Evolutionary conservation across 192 early-diverging fungal genomes (phyloP).

Genomic region (Chytriomyces confervae): DNA sequence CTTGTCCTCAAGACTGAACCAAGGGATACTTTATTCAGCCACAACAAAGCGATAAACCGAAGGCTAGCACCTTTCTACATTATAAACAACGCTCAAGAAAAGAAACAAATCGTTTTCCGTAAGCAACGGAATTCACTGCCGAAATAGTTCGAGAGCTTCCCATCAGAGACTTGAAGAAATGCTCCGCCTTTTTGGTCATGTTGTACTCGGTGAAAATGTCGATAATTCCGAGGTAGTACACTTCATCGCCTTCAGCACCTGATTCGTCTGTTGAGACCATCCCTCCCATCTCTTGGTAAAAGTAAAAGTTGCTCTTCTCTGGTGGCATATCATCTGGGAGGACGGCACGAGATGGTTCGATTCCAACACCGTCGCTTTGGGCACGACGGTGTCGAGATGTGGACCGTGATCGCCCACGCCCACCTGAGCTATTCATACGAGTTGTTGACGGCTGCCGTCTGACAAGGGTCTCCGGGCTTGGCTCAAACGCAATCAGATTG

Average conservation of each 20-base stretch:
- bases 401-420: slow-evolving; percentile 2
- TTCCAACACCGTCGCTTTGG: neutral
- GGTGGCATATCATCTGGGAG: slow-evolving; percentile 31
- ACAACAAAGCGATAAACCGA: neutral
- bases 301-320: slow-evolving; percentile 73
- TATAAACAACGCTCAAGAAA: slow-evolving; percentile 69
- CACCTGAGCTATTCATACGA: neutral
- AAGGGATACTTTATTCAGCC: neutral
- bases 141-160: slow-evolving; percentile 79
- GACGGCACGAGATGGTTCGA: slow-evolving; percentile 21
- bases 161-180: slow-evolving; percentile 85
- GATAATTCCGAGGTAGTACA: slow-evolving; percentile 97
- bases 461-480: slow-evolving; percentile 47
- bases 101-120: slow-evolving; percentile 85
- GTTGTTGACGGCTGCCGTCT: neutral
- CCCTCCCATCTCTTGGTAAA: slow-evolving; percentile 92
- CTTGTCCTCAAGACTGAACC: too few relatives aligned
- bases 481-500: slow-evolving; percentile 85
- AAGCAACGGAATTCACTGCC: slow-evolving; percentile 85
- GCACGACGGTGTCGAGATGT: slow-evolving; percentile 6
- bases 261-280: slow-evolving; percentile 70
- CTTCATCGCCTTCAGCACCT: slow-evolving; percentile 62
- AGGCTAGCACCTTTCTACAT: neutral
- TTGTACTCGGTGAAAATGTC: slow-evolving; percentile 98
- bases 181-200: slow-evolving; percentile 85